Evolutionary conservation across 2,329 filamentous ascomycete species (phyloP).

Genomic region (Coccinonectria pachysandricola): DNA sequence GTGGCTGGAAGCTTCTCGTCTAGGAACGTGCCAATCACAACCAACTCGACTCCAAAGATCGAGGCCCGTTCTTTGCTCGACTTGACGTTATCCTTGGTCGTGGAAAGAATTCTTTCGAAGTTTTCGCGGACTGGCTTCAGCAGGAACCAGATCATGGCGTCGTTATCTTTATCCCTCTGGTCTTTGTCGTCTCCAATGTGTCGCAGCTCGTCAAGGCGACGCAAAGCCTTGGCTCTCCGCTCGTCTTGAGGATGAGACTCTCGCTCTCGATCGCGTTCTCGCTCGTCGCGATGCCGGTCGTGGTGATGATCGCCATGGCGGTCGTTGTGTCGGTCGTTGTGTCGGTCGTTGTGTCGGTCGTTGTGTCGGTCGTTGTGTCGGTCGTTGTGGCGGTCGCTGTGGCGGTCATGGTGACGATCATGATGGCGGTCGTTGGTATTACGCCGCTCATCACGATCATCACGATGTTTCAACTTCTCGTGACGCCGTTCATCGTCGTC

Average conservation of each 20-base stretch:
- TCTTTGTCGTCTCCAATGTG: constrained; percentile 40
- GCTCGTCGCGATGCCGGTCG: constrained; percentile 15
- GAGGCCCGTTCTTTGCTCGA: constrained; percentile 51
- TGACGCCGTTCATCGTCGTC: constrained; percentile 10
- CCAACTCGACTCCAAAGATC: constrained; percentile 50
- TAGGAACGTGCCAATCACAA: constrained; percentile 54
- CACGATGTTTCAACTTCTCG: constrained; percentile 21
- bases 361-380: constrained; percentile 23
- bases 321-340: constrained; percentile 12
- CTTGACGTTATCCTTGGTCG: constrained; percentile 52
- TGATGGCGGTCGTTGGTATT: constrained; percentile 15
- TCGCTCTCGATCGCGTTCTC: constrained; percentile 14
- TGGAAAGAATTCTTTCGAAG: constrained; percentile 48
- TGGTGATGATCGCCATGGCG: constrained; percentile 16
- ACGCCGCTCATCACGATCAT: constrained; percentile 19
- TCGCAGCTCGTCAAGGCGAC: constrained; percentile 32
- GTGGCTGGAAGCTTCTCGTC: constrained; percentile 35
- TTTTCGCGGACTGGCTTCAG: constrained; percentile 51
- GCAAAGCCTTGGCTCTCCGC: constrained; percentile 30
- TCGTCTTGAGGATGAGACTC: constrained; percentile 28
- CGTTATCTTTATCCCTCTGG: constrained; percentile 34
- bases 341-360: constrained; percentile 12
- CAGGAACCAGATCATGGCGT: constrained; percentile 37
- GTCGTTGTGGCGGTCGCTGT: constrained; percentile 16
- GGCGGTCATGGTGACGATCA: constrained; percentile 13